These are phyloP conservation scores for Vaccinium vitisidaea DNA, from an alignment of 148 eudicot genomes.

Conservation along the genomic window DNA sequence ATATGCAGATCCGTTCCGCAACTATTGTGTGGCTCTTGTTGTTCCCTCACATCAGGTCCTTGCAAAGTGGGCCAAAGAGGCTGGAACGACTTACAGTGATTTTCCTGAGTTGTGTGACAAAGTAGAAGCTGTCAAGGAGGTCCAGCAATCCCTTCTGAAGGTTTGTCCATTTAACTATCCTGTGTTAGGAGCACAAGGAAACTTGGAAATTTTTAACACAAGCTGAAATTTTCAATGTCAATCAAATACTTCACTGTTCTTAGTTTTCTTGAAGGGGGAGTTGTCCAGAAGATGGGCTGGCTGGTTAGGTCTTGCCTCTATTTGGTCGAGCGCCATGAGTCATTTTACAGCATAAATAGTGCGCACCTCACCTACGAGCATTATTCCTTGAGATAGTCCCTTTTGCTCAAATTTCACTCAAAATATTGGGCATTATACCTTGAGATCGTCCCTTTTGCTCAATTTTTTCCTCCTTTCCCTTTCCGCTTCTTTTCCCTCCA, in stretches of 20 bases:
- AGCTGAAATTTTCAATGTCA: neutral
- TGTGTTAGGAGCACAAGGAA: constrained; percentile 11
- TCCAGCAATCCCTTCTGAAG: constrained; percentile 75
- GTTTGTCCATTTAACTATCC: constrained; percentile 25
- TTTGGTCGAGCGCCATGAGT: neutral
- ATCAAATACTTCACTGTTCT: neutral
- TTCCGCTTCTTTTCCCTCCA: neutral
- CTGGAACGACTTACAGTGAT: constrained; percentile 53
- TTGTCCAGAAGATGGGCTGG: neutral
- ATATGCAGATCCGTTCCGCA: constrained; percentile 88
- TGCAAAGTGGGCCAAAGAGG: constrained; percentile 80
- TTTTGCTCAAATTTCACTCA: neutral
- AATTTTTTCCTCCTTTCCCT: neutral
- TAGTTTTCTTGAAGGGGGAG: neutral
- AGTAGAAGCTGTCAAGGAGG: constrained; percentile 69
- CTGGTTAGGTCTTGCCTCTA: neutral
- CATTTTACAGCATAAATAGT: neutral
- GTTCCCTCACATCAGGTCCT: constrained; percentile 61
- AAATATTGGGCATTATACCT: neutral
- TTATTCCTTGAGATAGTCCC: neutral
- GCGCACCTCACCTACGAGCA: neutral
- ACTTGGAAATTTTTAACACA: neutral
- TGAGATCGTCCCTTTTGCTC: neutral
- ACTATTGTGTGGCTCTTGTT: constrained; percentile 75
- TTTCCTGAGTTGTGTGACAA: constrained; percentile 68